phyloP scores from a whole-genome alignment of 805 yeast species.

The Lachancea fermentati region DNA sequence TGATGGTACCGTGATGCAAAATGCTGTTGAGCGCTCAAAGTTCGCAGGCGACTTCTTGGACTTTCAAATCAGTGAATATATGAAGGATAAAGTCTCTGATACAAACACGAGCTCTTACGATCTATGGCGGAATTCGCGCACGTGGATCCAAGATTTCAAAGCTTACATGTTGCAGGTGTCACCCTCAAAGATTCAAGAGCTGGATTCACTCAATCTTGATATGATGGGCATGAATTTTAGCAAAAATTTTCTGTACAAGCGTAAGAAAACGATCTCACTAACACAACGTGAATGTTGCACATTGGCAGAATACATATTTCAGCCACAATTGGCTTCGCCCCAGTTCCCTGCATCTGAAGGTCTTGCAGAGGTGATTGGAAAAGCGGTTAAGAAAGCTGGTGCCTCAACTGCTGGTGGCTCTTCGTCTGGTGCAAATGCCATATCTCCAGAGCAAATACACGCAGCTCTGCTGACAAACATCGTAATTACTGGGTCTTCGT shows the following conservation, averaged over 20 bases:
- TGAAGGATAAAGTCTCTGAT: constrained; percentile 23
- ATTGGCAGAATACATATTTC: constrained; percentile 26
- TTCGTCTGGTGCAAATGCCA: constrained; percentile 10
- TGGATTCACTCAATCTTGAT: constrained; percentile 9
- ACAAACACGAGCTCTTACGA: constrained; percentile 7
- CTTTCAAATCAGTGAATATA: constrained; percentile 50
- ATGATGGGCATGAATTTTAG: constrained; percentile 9
- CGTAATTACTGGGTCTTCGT: constrained; percentile 74
- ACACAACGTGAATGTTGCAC: constrained; percentile 23
- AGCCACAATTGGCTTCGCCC: constrained; percentile 20
- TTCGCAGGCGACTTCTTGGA: constrained; percentile 84
- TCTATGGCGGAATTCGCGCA: constrained; percentile 24
- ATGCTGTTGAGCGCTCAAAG: constrained; percentile 59
- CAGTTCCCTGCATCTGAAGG: constrained; percentile 22
- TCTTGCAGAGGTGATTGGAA: constrained; percentile 24
- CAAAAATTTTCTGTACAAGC: constrained; percentile 20
- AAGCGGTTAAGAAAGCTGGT: constrained; percentile 25
- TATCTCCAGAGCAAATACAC: constrained; percentile 29
- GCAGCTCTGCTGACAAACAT: constrained; percentile 44
- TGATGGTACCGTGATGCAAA: constrained; percentile 65
- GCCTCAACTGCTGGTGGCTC: constrained; percentile 20
- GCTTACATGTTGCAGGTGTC: constrained; percentile 26
- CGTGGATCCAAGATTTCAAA: constrained; percentile 31
- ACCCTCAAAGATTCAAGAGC: constrained; percentile 10
- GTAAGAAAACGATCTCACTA: constrained; percentile 19